These are phyloP conservation scores for Colletotrichum sp. DNA, from an alignment of 2,329 filamentous ascomycete genomes.

Conservation along the genomic window DNA sequence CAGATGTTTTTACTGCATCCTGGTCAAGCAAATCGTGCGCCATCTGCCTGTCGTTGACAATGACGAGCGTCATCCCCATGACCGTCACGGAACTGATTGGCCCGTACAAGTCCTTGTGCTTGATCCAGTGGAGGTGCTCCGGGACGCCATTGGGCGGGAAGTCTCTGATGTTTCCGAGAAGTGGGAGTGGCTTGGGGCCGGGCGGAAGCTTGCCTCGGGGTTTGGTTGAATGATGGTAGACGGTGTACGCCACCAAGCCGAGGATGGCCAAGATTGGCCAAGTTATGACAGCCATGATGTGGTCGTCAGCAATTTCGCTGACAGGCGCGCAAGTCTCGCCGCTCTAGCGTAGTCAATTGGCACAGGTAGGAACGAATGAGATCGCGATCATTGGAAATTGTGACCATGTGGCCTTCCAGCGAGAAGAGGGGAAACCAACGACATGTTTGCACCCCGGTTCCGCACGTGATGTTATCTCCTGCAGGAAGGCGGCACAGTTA, in stretches of 20 bases:
- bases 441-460: neutral
- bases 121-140: constrained; percentile 46
- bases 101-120: constrained; percentile 42
- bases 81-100: constrained; percentile 43
- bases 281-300: neutral
- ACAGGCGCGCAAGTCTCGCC: neutral
- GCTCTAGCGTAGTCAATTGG: neutral
- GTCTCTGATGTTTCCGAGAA: constrained; percentile 56
- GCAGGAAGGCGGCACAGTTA: neutral
- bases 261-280: neutral
- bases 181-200: constrained; percentile 51
- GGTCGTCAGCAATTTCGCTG: neutral
- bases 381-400: neutral
- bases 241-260: neutral
- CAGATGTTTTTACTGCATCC: constrained; percentile 35
- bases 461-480: neutral
- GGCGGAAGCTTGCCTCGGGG: constrained; percentile 41
- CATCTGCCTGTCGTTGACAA: constrained; percentile 41
- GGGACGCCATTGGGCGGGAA: constrained; percentile 41
- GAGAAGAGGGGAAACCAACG: neutral
- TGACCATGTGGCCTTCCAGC: neutral
- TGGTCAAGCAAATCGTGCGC: constrained; percentile 42
- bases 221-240: neutral
- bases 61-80: constrained; percentile 43
- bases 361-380: accelerated